Conservation (phyloP, 2,329 filamentous ascomycete species). For the Hypoxylon sp. region DNA sequence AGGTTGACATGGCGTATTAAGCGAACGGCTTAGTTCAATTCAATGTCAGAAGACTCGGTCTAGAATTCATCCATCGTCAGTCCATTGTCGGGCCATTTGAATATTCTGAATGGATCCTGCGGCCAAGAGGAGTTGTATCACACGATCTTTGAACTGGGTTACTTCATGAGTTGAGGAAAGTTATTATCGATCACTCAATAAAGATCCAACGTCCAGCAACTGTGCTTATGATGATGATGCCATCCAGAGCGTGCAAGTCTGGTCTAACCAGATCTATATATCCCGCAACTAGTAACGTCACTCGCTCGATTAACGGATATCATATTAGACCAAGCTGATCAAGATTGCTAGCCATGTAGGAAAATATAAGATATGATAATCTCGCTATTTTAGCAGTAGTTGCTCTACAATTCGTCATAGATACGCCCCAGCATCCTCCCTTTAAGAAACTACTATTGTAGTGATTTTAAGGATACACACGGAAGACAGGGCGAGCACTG, state of each 20-base stretch:
- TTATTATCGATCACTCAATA: not conserved
- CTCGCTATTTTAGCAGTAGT: no score
- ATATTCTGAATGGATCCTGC: not conserved
- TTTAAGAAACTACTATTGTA: no score
- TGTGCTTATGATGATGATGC: not conserved
- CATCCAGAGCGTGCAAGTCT: no score
- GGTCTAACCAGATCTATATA: not conserved
- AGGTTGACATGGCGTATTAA: not conserved
- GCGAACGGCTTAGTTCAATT: not conserved
- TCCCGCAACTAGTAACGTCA: not conserved
- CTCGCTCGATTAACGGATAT: not conserved
- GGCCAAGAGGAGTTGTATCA: not conserved
- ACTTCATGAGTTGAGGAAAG: not conserved
- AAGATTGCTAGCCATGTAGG: no score
- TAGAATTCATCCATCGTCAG: not conserved
- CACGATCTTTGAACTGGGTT: not conserved
- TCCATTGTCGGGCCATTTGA: not conserved
- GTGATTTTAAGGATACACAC: no score
- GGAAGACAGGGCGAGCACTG: no score
- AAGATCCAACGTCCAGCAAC: not conserved
- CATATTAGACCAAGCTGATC: no score
- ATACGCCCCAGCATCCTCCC: no score
- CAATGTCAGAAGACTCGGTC: not conserved
- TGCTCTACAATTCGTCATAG: no score
- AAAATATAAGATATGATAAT: no score